Evolutionary conservation across 1,139 yeast species (phyloP).

Genomic region (Suhomyces choctaworum): DNA sequence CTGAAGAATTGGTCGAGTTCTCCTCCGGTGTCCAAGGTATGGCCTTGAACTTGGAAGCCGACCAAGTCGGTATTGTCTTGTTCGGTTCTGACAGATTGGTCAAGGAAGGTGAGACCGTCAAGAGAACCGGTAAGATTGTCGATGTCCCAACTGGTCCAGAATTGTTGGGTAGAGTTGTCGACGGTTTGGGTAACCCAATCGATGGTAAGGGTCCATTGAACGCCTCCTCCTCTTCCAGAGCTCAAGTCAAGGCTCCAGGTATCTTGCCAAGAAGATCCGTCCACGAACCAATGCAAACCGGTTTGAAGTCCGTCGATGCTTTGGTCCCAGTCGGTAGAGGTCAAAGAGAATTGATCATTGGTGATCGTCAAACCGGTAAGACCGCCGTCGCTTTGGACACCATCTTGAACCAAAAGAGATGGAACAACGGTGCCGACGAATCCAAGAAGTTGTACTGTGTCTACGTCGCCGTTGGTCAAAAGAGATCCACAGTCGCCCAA

Average conservation of each 20-base stretch:
- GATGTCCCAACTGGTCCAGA: slow-evolving; percentile 99
- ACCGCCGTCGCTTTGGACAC: slow-evolving; percentile 99
- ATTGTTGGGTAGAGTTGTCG: slow-evolving; percentile 98
- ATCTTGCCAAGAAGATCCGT: slow-evolving; percentile 99
- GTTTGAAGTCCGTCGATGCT: slow-evolving; percentile 98
- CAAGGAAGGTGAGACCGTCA: slow-evolving; percentile 99
- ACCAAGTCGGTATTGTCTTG: slow-evolving; percentile 99
- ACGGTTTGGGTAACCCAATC: slow-evolving; percentile 98
- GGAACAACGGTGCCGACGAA: slow-evolving; percentile 95
- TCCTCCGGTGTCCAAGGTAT: slow-evolving; percentile 99
- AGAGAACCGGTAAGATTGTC: slow-evolving; percentile 99
- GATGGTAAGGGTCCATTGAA: slow-evolving; percentile 99
- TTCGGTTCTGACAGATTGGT: slow-evolving; percentile 99
- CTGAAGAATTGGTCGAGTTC: slow-evolving; percentile 99
- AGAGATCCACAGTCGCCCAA: slow-evolving; percentile 99
- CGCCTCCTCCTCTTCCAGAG: slow-evolving; percentile 83
- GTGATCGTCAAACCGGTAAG: slow-evolving; percentile 99
- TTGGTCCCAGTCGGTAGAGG: slow-evolving; percentile 99
- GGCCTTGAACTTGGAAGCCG: slow-evolving; percentile 99
- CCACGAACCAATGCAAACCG: slow-evolving; percentile 99
- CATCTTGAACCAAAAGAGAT: slow-evolving; percentile 98
- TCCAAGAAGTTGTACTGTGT: slow-evolving; percentile 98
- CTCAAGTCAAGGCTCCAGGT: slow-evolving; percentile 99
- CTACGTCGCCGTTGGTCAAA: slow-evolving; percentile 99
- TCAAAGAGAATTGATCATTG: slow-evolving; percentile 99